These are phyloP conservation scores for Trichoderma semiorbis DNA, from an alignment of 2,329 filamentous ascomycete species.

Conservation along the genomic window DNA sequence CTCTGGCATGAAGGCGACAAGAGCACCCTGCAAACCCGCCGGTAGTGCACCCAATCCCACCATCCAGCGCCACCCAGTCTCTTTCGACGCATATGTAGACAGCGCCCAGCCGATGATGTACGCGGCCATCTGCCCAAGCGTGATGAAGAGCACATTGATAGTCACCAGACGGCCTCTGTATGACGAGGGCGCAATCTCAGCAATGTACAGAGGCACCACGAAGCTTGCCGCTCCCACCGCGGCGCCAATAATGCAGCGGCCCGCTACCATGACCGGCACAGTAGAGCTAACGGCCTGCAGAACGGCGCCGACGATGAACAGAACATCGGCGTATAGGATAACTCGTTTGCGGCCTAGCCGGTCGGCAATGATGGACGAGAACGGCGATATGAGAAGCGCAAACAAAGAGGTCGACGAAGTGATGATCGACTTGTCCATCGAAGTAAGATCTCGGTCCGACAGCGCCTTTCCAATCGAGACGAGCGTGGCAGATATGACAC, in stretches of 20 bases:
- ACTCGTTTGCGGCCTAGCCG: slow-evolving; percentile 58
- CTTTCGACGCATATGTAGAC: slow-evolving; percentile 47
- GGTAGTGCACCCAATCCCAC: slow-evolving; percentile 81
- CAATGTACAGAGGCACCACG: slow-evolving; percentile 83
- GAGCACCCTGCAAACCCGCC: slow-evolving; percentile 64
- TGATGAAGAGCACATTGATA: slow-evolving; percentile 78
- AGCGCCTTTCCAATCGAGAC: slow-evolving; percentile 61
- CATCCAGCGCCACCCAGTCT: slow-evolving; percentile 82
- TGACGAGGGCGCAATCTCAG: slow-evolving; percentile 74
- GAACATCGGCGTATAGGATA: slow-evolving; percentile 59
- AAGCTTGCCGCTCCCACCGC: slow-evolving; percentile 76
- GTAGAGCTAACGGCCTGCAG: slow-evolving; percentile 58
- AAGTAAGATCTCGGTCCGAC: slow-evolving; percentile 53
- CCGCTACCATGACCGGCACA: slow-evolving; percentile 63
- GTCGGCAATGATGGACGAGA: slow-evolving; percentile 63
- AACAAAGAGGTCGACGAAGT: slow-evolving; percentile 67
- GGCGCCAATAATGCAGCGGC: slow-evolving; percentile 65
- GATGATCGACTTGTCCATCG: slow-evolving; percentile 66
- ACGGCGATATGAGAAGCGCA: slow-evolving; percentile 61
- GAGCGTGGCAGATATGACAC: slow-evolving; percentile 66
- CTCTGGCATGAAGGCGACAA: slow-evolving; percentile 76
- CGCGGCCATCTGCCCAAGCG: slow-evolving; percentile 82
- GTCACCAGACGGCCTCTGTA: slow-evolving; percentile 79
- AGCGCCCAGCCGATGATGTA: slow-evolving; percentile 81
- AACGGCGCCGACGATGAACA: slow-evolving; percentile 67